Evolutionary conservation across 768 basidiomycete genomes (phyloP), one percentile per base, ranked within the genome.

Genomic region (Cyclocybe aegerita): DNA sequence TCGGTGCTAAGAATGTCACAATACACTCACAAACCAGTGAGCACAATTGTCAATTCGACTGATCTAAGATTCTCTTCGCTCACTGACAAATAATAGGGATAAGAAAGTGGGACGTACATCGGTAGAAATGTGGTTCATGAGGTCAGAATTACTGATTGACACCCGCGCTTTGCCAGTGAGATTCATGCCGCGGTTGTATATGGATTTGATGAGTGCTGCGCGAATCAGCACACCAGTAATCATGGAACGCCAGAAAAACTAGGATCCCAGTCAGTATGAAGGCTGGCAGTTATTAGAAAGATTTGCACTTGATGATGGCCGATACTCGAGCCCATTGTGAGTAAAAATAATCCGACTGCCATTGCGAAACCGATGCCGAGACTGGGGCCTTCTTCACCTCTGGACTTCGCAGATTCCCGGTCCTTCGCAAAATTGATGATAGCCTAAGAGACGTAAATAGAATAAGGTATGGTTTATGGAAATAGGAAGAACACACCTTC

Each of bases 241-340:
- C 80, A 86, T 86, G 4, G 82, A 81, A 38, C 82, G 73, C 76
- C 82, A 84, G 71, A 90, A 88, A 68, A 85, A 89, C 77, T 83
- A 50, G 17, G 48, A 32, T 8, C 11, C 9, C 53, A 31, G 9
- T 48, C 50, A 49, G 49, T 44, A 23, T 5, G 47, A 34, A 16
- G 32, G 14, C 12, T 9, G 16, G 35, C 5, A 10, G 33, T 15
- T 12, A 43, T 4, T 12, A 1, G 47, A 7, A 40, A 30, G 23
- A 23, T 11, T 37, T 39, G 55, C 56, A 79, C 83, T 72, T 86
- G 85, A 60, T 90, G 84, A 43, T 82, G 76, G 41, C 75, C 75
- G 40, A 90, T 60, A 55, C 81, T 82, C 0, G 83, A 65, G 10
- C 68, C 59, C 45, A 86, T 70, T 9, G 75, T 81, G 39, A 77